Evolutionary conservation across 306 rosid genomes (phyloP).

Genomic region (Betula pendula): DNA sequence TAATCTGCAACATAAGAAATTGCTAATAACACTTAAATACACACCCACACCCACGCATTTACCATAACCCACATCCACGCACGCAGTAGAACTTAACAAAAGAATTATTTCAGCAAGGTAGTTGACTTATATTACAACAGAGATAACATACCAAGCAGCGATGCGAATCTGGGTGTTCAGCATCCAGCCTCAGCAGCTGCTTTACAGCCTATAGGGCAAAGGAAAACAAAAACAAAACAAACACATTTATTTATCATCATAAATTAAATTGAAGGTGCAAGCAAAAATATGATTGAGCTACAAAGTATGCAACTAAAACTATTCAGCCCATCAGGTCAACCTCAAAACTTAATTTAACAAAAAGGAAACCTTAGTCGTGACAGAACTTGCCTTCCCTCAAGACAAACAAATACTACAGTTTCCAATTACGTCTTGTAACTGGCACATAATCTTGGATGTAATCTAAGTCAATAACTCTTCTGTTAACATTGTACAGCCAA

Average conservation of each 20-base stretch:
- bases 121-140: background rate
- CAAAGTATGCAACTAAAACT: slow-evolving; percentile 17
- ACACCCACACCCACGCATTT: background rate
- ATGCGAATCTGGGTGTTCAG: slow-evolving; percentile 93
- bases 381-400: background rate
- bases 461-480: slow-evolving; percentile 1
- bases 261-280: background rate
- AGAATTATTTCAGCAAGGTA: background rate
- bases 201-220: slow-evolving; percentile 70
- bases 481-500: slow-evolving; percentile 5
- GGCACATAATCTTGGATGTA: slow-evolving; percentile 7
- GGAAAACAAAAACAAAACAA: slow-evolving; percentile 9
- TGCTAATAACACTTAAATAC: slow-evolving; percentile 21
- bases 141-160: slow-evolving; percentile 72
- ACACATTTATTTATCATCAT: background rate
- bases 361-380: background rate
- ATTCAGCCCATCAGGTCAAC: slow-evolving; percentile 4
- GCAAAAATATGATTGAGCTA: slow-evolving; percentile 7
- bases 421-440: background rate
- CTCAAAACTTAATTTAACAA: background rate
- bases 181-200: slow-evolving; percentile 84
- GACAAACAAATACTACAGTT: background rate
- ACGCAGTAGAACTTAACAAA: background rate
- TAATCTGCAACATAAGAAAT: slow-evolving; percentile 56
- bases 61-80: background rate